These are phyloP conservation scores for Ophiostoma populinum DNA, from an alignment of 2,329 filamentous ascomycete species.

Conservation along the genomic window DNA sequence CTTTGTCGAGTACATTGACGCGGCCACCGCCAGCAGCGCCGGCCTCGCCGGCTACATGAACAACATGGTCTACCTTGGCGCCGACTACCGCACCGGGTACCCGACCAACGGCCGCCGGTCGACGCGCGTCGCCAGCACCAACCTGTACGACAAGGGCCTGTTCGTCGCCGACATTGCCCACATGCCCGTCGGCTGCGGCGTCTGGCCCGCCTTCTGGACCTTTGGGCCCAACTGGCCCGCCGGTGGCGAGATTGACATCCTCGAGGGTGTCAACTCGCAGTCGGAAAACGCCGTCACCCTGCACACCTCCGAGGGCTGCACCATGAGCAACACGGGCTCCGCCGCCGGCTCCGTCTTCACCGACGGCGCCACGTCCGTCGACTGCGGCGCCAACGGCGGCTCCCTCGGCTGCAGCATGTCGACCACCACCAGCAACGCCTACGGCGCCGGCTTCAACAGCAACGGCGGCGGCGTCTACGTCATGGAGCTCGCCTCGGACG, in stretches of 20 bases:
- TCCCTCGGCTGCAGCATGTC: constrained; percentile 42
- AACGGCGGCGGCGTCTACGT: constrained; percentile 54
- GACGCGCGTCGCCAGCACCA: constrained; percentile 50
- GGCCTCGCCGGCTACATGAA: constrained; percentile 40
- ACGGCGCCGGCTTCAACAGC: constrained; percentile 54
- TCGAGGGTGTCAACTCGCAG: constrained; percentile 57
- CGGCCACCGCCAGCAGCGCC: constrained; percentile 35
- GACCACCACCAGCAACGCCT: constrained; percentile 34
- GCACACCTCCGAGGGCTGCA: constrained; percentile 46
- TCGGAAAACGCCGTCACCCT: constrained; percentile 45
- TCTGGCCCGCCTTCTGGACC: constrained; percentile 60
- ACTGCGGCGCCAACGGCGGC: constrained; percentile 16
- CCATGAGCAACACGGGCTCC: constrained; percentile 31
- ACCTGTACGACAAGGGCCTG: constrained; percentile 49
- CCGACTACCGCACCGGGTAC: constrained; percentile 42
- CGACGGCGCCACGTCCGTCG: constrained; percentile 19
- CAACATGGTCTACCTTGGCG: constrained; percentile 47
- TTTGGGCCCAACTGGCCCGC: constrained; percentile 54
- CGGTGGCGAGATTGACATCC: constrained; percentile 61
- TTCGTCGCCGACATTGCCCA: constrained; percentile 58
- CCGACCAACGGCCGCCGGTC: constrained; percentile 46
- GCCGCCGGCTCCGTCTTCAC: constrained; percentile 27
- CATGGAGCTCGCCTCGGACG: constrained; percentile 55
- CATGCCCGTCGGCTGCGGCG: constrained; percentile 60
- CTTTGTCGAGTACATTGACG: constrained; percentile 52